These are phyloP conservation scores for Pythium phragmitis DNA, from an alignment of 352 stramenopile genomes.

Conservation along the genomic window DNA sequence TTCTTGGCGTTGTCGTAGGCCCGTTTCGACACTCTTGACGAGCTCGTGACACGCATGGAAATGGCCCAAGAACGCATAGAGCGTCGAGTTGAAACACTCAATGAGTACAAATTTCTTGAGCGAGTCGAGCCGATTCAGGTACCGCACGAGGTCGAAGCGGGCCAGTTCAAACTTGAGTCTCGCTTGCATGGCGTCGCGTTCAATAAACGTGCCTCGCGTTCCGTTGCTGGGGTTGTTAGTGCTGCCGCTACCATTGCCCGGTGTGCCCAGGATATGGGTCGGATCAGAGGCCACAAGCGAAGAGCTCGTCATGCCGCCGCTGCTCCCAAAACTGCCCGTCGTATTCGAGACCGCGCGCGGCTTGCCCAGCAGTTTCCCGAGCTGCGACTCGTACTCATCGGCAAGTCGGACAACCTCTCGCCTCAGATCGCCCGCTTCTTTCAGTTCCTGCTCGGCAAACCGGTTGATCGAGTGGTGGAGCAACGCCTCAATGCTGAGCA, in stretches of 20 bases:
- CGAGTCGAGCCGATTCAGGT: constrained; percentile 78
- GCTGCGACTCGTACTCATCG: constrained; percentile 79
- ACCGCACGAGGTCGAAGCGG: constrained; percentile 82
- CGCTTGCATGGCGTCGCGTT: constrained; percentile 63
- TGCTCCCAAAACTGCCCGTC: not conserved
- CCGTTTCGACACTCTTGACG: constrained; percentile 72
- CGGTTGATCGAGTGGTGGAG: constrained; percentile 60
- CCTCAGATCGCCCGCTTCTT: constrained; percentile 63
- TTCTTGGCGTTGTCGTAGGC: constrained; percentile 64
- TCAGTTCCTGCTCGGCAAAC: constrained; percentile 75
- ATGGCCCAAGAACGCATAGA: constrained; percentile 79
- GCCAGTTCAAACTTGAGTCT: constrained; percentile 77
- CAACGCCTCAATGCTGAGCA: constrained; percentile 78
- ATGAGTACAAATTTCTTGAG: constrained; percentile 86
- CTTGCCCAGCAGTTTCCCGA: constrained; percentile 82
- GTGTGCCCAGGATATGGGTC: constrained; percentile 23
- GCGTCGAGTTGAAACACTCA: constrained; percentile 81
- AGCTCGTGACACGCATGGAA: constrained; percentile 83
- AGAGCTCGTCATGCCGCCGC: not conserved
- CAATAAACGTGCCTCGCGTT: constrained; percentile 29
- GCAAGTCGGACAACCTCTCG: constrained; percentile 65
- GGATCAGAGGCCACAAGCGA: constrained; percentile 21
- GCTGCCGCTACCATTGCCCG: constrained; percentile 1
- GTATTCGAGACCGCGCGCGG: constrained; percentile 36
- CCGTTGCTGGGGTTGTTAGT: constrained; percentile 9